Base-by-base conservation (phyloP, 176 grass and related monocot genomes). In the Carex kokanica region DNA sequence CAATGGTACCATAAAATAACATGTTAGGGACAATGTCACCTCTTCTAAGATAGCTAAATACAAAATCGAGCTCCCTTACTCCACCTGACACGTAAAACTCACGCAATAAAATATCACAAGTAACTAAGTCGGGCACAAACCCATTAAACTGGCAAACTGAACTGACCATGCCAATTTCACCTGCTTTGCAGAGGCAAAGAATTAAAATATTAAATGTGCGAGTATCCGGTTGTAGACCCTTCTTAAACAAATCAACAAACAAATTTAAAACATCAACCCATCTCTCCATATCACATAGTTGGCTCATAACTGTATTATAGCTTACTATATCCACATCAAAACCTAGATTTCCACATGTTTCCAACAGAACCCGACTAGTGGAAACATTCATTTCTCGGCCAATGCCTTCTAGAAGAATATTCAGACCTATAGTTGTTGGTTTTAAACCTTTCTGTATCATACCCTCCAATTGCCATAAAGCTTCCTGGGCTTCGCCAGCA, bases 251-350 rank as follows among this genome's bases (percentile, higher is more conserved):
- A 69, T 93, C 92, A 0, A 79, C 86, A 82, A 98, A 93, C 2
- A 98, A 64, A 83, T 93, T 95, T 13, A 95, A 78, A 73, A 72
- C 90, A 82, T 87, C 82, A 31, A 85, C 85, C 87, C 89, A 95
- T 70, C 88, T 88, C 47, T 64, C 72, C 74, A 84, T 84, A 60
- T 98, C 86, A 84, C 84, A 83, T 59, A 98, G 90, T 82, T 91
- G 89, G 32, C 86, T 90, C 92, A 98, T 98, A 54, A 93, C 84
- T 0, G 89, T 98, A 64, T 95, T 98, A 78, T 95, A 98, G 25
- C 89, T 93, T 14, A 95, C 86, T 8, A 86, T 87, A 51, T 98
- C 89, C 0, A 98, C 90, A 60, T 91, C 84, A 66, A 98, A 93
- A 17, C 95, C 95, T 45, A 98, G 89, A 79, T 91, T 89, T 68